phyloP scores from a whole-genome alignment of 2,329 filamentous ascomycete species.

The Arthrobotrys pseudoclavata region DNA sequence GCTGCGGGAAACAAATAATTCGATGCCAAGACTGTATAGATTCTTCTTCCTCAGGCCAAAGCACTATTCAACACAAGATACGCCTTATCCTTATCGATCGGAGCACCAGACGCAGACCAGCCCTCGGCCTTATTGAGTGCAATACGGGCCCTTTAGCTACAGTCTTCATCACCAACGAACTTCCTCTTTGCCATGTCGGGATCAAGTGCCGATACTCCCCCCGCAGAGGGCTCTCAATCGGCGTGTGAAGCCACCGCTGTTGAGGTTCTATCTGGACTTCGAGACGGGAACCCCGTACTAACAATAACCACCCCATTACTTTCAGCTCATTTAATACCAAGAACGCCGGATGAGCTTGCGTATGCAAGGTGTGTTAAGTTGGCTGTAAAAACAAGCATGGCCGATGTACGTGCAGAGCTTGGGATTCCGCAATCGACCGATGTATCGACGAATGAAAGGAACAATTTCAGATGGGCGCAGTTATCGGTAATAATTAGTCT shows the following conservation, averaged over 20 bases:
- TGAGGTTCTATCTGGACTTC: not conserved
- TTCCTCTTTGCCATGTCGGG: not conserved
- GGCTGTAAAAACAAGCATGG: conserved; percentile 1
- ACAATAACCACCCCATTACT: not conserved
- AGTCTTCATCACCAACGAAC: not conserved
- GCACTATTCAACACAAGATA: too few relatives aligned
- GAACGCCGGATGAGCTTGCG: not conserved
- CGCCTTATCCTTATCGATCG: too few relatives aligned
- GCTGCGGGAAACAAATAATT: too few relatives aligned
- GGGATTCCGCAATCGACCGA: not conserved
- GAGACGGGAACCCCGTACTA: not conserved
- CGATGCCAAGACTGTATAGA: too few relatives aligned
- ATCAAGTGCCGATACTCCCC: not conserved
- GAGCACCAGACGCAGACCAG: too few relatives aligned
- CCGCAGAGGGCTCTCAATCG: not conserved
- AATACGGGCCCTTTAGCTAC: too few relatives aligned
- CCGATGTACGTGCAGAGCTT: not conserved
- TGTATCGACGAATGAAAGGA: not conserved
- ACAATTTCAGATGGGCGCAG: not conserved
- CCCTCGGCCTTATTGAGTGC: too few relatives aligned
- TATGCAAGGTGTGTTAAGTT: not conserved
- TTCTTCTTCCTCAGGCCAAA: too few relatives aligned
- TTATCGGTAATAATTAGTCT: not conserved
- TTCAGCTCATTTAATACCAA: not conserved
- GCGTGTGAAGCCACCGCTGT: not conserved